A percentile compares a stretch with the other conserved stretches of the same genome.
phyloP scores from a whole-genome alignment of 352 stramenopile species.

The Phytophthora citrophthora region DNA sequence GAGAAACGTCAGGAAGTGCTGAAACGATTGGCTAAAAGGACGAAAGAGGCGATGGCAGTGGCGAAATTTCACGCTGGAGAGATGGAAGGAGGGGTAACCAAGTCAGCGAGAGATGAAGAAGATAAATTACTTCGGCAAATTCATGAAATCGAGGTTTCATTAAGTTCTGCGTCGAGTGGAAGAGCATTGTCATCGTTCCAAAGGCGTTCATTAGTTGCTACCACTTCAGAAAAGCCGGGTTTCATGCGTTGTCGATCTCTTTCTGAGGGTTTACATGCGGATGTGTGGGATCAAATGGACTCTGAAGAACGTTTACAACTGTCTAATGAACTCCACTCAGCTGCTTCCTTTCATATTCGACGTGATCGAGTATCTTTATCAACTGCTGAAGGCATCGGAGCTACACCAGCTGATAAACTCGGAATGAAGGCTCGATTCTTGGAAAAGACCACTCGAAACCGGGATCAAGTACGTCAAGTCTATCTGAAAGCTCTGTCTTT shows the following conservation, averaged over 20 bases:
- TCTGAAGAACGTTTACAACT: constrained; percentile 32
- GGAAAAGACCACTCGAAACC: constrained; percentile 31
- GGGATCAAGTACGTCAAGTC: constrained; percentile 29
- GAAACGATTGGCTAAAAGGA: constrained; percentile 29
- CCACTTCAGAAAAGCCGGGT: constrained; percentile 7
- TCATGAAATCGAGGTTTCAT: constrained; percentile 21
- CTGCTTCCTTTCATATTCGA: constrained; percentile 43
- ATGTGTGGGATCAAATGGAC: constrained; percentile 39
- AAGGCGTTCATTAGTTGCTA: no score
- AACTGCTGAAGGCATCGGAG: neutral
- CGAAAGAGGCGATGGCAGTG: constrained; percentile 47
- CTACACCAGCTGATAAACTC: constrained; percentile 42
- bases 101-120: constrained; percentile 16
- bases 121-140: constrained; percentile 24
- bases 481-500: constrained; percentile 45
- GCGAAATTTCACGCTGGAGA: constrained; percentile 14
- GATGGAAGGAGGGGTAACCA: neutral
- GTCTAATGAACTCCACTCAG: constrained; percentile 33
- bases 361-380: constrained; percentile 29
- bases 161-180: neutral
- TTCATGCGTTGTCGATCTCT: constrained; percentile 46
- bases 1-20: constrained; percentile 33
- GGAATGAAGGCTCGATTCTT: constrained; percentile 56
- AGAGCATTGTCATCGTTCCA: neutral
- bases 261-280: constrained; percentile 29